phyloP scores from a whole-genome alignment of 108 stramenopile species.

The Stephanodiscus triporus region DNA sequence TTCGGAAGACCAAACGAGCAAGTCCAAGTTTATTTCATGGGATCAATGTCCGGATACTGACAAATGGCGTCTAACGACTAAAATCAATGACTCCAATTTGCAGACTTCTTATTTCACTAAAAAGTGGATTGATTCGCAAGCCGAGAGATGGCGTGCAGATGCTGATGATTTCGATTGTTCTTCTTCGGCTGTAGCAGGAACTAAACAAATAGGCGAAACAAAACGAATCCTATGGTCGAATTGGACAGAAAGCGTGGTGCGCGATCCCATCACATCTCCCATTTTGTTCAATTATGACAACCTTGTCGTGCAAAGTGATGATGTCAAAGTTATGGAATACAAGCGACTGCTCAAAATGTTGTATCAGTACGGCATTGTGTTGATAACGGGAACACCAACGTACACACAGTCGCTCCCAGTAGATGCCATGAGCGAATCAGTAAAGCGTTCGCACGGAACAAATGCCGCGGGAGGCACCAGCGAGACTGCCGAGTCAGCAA shows the following conservation, averaged over 20 bases:
- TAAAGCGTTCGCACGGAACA: not conserved
- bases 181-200: slow-evolving; percentile 2
- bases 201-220: slow-evolving; percentile 9
- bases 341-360: slow-evolving; percentile 56
- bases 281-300: slow-evolving; percentile 56
- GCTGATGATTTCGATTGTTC: slow-evolving; percentile 30
- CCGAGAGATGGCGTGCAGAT: slow-evolving; percentile 34
- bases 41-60: not conserved
- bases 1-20: not conserved
- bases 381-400: slow-evolving; percentile 70
- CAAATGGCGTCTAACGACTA: slow-evolving; percentile 39
- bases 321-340: slow-evolving; percentile 28
- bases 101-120: slow-evolving; percentile 31
- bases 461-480: not conserved
- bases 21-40: slow-evolving; percentile 19
- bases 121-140: slow-evolving; percentile 50
- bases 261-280: slow-evolving; percentile 52
- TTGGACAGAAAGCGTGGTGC: slow-evolving; percentile 60
- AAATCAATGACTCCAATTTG: slow-evolving; percentile 37
- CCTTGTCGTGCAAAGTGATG: slow-evolving; percentile 28
- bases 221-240: slow-evolving; percentile 63
- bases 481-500: slow-evolving; percentile 41
- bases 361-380: slow-evolving; percentile 72
- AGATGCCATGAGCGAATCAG: slow-evolving; percentile 23
- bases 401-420: slow-evolving; percentile 48